Evolutionary conservation across 441 rosid species (phyloP).

Genomic region (Populus hybrid): DNA sequence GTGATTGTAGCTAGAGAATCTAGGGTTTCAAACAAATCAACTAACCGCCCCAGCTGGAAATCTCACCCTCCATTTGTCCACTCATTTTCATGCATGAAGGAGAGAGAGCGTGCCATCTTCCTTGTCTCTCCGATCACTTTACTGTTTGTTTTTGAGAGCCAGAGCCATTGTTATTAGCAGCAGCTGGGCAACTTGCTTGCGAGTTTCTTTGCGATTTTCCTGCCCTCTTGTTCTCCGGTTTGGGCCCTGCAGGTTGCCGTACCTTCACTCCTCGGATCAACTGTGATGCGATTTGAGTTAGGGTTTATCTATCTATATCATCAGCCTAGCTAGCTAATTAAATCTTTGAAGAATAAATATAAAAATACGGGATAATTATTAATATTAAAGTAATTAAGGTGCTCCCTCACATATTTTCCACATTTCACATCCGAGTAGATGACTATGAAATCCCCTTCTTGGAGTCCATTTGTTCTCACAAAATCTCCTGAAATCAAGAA

Average conservation of each 20-base stretch:
- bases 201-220: conserved; percentile 62
- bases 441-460: conserved; percentile 98
- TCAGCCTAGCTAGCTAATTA: background rate
- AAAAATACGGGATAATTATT: background rate
- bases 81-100: conserved; percentile 26
- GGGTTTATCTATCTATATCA: background rate
- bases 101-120: conserved; percentile 18
- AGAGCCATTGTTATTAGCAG: conserved; percentile 15
- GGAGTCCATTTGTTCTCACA: conserved; percentile 86
- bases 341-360: too few species aligned
- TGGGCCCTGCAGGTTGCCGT: conserved; percentile 63
- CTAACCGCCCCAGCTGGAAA: conserved; percentile 1
- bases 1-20: conserved; percentile 9
- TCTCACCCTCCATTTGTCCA: conserved; percentile 26
- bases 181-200: conserved; percentile 29
- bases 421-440: conserved; percentile 85
- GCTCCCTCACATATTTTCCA: conserved; percentile 72
- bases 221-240: conserved; percentile 53
- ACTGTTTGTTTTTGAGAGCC: conserved; percentile 25
- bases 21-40: background rate
- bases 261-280: conserved; percentile 95
- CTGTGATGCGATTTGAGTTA: conserved; percentile 25
- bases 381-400: background rate
- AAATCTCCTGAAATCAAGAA: conserved; percentile 63
- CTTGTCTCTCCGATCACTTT: conserved; percentile 11